Evolutionary conservation across 2,329 filamentous ascomycete species (phyloP), one percentile per base, ranked within the genome.

Genomic region (Trichoderma atroviride): DNA sequence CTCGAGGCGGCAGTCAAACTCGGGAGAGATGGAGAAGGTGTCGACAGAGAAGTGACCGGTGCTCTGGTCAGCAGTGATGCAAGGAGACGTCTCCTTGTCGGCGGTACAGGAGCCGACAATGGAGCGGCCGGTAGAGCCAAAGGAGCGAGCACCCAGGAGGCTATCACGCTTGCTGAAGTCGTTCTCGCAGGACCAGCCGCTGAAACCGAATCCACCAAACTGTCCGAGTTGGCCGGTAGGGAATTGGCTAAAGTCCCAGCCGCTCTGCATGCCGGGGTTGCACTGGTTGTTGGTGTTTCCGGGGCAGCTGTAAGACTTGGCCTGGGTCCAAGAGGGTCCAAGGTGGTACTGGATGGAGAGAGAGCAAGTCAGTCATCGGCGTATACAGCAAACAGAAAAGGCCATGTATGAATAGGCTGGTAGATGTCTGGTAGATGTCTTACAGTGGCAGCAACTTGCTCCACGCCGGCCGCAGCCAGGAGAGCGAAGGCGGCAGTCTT

Each of bases 221-320:
- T 78, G 81, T 72, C 79, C 80, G 81, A 97, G 89, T 19, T 78
- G 75, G 56, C 92, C 93, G 43, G 81, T 73, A 72, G 78, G 74
- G 29, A 97, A 85, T 72, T 87, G 86, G 31, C 80, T 80, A 87
- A 91, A 97, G 83, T 91, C 83, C 79, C 92, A 96, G 61, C 93
- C 94, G 27, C 76, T 73, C 72, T 86, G 81, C 82, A 96, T 92
- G 73, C 89, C 80, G n/a, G 86, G 78, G 70, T 86, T 88, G 81
- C 95, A 97, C 75, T 90, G 81, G 83, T 96, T 96, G 83, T 93
- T 83, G 76, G 86, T 88, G 85, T 92, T 93, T 70, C 83, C 81
- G 14, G 93, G 93, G 79, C 85, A 91, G 60, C 84, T 83, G 85
- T 89, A 96, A 70, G 84, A 78, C 67, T 78, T 74, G 62, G 83